A percentile compares a stretch with the other conserved stretches of the same genome.
Evolutionary conservation across 176 grass and related monocot species (phyloP).

Genomic region (Bolboschoenus planiculmis): DNA sequence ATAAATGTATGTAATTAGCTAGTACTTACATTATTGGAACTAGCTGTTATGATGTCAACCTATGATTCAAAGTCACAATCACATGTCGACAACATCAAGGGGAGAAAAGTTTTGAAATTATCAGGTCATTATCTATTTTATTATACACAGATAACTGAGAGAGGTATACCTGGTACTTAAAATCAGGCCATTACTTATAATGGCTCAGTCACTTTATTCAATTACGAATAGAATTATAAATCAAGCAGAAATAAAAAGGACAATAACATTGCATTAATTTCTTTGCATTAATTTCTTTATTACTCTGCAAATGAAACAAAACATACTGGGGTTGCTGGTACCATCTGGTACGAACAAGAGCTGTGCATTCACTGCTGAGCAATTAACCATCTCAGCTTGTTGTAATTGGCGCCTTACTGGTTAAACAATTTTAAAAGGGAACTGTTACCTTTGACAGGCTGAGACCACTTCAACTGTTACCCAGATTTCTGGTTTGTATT

Average conservation of each 20-base stretch:
- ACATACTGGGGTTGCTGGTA: not conserved
- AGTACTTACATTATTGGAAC: slow-evolving; percentile 2
- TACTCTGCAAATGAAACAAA: not conserved
- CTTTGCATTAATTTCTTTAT: not conserved
- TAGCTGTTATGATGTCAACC: not conserved
- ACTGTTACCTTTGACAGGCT: no score
- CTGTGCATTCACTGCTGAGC: not conserved
- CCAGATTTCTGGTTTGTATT: not conserved
- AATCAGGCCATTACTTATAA: not conserved
- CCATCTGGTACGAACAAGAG: not conserved
- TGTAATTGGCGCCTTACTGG: not conserved
- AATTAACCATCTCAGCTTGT: not conserved
- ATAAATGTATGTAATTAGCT: not conserved
- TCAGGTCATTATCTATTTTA: not conserved
- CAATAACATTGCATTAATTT: not conserved
- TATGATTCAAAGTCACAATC: slow-evolving; percentile 7
- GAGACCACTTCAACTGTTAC: not conserved
- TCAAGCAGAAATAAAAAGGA: not conserved
- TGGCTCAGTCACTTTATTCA: not conserved
- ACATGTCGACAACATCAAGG: not conserved
- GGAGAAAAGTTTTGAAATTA: not conserved
- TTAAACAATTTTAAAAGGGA: not conserved
- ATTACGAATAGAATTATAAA: not conserved
- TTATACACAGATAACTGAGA: not conserved
- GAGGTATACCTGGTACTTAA: not conserved